phyloP scores from a whole-genome alignment of 257 asterid genomes.

The Rubia yunnanensis region DNA sequence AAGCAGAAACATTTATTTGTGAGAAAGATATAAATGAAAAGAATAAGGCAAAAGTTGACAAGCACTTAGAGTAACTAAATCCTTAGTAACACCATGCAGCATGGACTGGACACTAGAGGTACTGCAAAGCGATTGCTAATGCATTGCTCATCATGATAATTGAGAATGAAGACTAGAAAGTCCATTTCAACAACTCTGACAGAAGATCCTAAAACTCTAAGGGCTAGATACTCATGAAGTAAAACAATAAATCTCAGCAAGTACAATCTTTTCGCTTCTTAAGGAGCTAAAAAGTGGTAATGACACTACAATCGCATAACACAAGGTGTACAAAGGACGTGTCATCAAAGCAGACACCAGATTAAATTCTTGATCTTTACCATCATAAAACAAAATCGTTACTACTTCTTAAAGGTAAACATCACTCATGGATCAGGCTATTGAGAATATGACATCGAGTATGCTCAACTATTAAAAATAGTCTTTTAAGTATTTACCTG shows the following conservation, averaged over 20 bases:
- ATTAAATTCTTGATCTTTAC: background rate
- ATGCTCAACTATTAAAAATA: background rate
- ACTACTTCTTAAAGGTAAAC: background rate
- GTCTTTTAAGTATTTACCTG: conserved; percentile 33
- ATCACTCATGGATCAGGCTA: background rate
- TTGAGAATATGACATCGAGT: background rate
- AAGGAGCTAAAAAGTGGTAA: background rate
- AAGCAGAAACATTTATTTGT: background rate
- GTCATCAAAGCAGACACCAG: background rate
- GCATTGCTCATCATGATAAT: background rate
- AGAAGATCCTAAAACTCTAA: background rate
- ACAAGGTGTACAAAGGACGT: background rate
- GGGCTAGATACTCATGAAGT: background rate
- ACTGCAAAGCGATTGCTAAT: background rate
- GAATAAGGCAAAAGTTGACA: background rate
- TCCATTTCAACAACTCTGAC: background rate
- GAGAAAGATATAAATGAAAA: background rate
- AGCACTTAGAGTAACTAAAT: background rate
- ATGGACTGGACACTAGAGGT: background rate
- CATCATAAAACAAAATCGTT: background rate
- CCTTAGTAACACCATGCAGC: background rate
- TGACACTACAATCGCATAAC: background rate
- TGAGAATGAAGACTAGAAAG: background rate
- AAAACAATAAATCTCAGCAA: background rate
- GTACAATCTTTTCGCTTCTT: background rate